phyloP scores from a whole-genome alignment of 2,329 filamentous ascomycete genomes.

The Aspergillus udagawae region DNA sequence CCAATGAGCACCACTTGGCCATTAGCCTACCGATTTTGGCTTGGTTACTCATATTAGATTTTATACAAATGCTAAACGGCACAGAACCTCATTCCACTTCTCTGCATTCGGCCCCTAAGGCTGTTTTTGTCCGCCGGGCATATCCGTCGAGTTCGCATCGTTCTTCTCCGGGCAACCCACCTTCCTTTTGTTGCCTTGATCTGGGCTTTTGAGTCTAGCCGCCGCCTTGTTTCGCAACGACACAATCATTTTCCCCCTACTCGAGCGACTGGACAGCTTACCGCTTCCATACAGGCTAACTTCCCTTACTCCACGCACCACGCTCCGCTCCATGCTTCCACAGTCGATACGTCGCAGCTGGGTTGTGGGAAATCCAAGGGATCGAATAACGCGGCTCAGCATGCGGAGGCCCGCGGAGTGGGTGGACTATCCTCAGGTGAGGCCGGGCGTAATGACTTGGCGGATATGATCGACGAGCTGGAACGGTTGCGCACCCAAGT shows the following conservation, averaged over 20 bases:
- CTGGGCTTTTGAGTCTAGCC: constrained; percentile 49
- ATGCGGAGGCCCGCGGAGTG: constrained; percentile 22
- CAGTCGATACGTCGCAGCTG: constrained; percentile 19
- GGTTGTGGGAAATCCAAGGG: constrained; percentile 15
- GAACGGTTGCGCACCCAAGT: constrained; percentile 33
- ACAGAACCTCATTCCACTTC: constrained; percentile 57
- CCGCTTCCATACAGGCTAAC: constrained; percentile 18
- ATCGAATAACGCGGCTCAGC: constrained; percentile 19
- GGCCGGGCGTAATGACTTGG: constrained; percentile 22
- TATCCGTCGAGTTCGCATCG: constrained; percentile 53
- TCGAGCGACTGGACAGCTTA: constrained; percentile 13
- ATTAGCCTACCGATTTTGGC: constrained; percentile 1
- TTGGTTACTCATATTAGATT: neutral
- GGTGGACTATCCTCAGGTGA: constrained; percentile 19
- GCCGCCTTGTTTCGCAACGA: constrained; percentile 24
- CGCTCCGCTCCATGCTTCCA: constrained; percentile 21
- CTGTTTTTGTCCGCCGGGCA: constrained; percentile 53
- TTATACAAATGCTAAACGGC: neutral
- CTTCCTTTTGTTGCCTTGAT: constrained; percentile 55
- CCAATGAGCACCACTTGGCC: neutral
- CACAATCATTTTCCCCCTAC: constrained; percentile 20
- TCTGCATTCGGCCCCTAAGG: constrained; percentile 54
- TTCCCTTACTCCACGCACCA: constrained; percentile 20
- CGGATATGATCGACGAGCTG: constrained; percentile 32
- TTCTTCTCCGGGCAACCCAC: constrained; percentile 57